Evolutionary conservation across 176 grass and related monocot genomes (phyloP).

Genomic region (Eleusine indica): DNA sequence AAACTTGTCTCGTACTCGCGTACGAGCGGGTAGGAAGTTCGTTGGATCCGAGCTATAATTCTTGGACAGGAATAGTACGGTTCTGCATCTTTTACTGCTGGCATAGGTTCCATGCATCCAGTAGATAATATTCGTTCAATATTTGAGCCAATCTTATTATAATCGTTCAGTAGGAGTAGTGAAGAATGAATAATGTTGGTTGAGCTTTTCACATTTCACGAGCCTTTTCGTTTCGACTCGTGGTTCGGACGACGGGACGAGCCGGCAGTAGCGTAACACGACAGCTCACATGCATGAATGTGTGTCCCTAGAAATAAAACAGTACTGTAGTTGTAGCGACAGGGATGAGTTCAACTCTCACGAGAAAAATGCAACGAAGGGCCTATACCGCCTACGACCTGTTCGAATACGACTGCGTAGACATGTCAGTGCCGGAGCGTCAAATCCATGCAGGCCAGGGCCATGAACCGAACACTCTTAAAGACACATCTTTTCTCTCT

Average conservation of each 20-base stretch:
- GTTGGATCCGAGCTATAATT: neutral
- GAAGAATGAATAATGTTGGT: too few species aligned
- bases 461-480: constrained; percentile 20
- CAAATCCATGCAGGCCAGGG: constrained; percentile 35
- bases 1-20: neutral
- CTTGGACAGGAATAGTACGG: neutral
- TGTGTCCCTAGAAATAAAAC: neutral
- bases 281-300: constrained; percentile 11
- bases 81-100: neutral
- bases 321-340: neutral
- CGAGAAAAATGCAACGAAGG: neutral
- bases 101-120: neutral
- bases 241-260: neutral
- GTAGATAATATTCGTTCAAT: too few species aligned
- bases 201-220: neutral
- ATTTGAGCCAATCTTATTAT: too few species aligned
- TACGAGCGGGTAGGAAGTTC: neutral
- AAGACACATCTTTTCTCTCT: constrained; percentile 13
- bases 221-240: neutral
- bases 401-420: neutral
- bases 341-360: too few species aligned
- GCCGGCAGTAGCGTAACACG: neutral
- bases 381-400: neutral
- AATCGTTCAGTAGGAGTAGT: too few species aligned
- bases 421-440: constrained; percentile 16